Evolutionary conservation across 2,329 filamentous ascomycete genomes (phyloP).

Genomic region (Didymellaceae sp.): DNA sequence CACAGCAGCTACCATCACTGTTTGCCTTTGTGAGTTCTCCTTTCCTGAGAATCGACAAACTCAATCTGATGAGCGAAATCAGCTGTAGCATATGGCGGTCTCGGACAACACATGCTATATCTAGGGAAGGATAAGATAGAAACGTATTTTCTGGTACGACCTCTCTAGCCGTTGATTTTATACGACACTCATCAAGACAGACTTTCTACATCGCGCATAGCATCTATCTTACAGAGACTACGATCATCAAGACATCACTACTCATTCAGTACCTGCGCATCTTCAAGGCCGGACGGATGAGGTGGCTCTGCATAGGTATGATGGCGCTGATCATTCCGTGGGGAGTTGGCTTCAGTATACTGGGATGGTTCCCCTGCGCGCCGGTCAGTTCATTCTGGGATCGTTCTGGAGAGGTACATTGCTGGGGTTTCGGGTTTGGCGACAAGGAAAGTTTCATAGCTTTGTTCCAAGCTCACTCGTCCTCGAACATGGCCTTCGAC

Average conservation of each 20-base stretch:
- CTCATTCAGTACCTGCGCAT: slow-evolving; percentile 48
- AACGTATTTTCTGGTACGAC: slow-evolving; percentile 25
- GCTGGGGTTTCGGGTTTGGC: slow-evolving; percentile 39
- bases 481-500: slow-evolving; percentile 46
- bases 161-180: background rate
- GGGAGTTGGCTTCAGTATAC: slow-evolving; percentile 38
- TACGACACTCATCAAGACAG: slow-evolving; percentile 14
- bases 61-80: slow-evolving; percentile 9
- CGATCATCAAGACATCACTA: slow-evolving; percentile 46
- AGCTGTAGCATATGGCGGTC: slow-evolving; percentile 42
- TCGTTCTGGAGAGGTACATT: slow-evolving; percentile 25
- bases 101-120: slow-evolving; percentile 45
- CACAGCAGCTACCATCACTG: slow-evolving; percentile 32
- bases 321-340: slow-evolving; percentile 36
- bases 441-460: slow-evolving; percentile 28
- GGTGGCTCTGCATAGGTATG: slow-evolving; percentile 34
- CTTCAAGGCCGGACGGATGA: slow-evolving; percentile 41
- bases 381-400: slow-evolving; percentile 38
- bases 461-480: slow-evolving; percentile 37
- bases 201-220: slow-evolving; percentile 39
- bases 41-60: too few species aligned
- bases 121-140: slow-evolving; percentile 16
- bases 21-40: slow-evolving; percentile 32
- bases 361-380: slow-evolving; percentile 43
- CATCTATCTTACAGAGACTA: slow-evolving; percentile 39